These are phyloP conservation scores for Pleurostoma richardsiae DNA, from an alignment of 2,329 filamentous ascomycete genomes.

Conservation along the genomic window DNA sequence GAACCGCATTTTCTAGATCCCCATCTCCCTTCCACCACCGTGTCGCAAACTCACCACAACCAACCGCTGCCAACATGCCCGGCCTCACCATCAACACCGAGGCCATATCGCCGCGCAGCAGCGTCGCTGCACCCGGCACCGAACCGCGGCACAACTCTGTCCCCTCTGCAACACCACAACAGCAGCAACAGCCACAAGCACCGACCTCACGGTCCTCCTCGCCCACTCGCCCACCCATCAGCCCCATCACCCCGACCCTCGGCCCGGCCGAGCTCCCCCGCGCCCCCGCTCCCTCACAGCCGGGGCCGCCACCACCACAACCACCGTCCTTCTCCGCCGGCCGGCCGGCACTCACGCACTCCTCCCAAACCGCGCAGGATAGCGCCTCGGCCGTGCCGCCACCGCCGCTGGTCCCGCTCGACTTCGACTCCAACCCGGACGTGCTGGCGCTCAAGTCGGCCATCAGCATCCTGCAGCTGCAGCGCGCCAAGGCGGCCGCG, in stretches of 20 bases:
- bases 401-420: constrained; percentile 46
- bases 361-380: constrained; percentile 32
- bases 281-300: neutral
- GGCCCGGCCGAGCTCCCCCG: constrained; percentile 12
- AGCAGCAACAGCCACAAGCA: constrained; percentile 3
- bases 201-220: constrained; percentile 29
- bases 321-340: constrained; percentile 19
- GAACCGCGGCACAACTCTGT: constrained; percentile 2
- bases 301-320: constrained; percentile 5
- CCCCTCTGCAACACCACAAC: constrained; percentile 7
- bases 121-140: constrained; percentile 13
- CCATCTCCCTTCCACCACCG: no score
- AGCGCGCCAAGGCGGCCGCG: constrained; percentile 69
- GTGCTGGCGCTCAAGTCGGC: constrained; percentile 81
- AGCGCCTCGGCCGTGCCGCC: constrained; percentile 30
- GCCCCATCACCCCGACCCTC: constrained; percentile 49
- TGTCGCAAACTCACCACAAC: neutral
- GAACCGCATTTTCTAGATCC: no score
- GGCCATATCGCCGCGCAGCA: constrained; percentile 11
- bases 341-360: constrained; percentile 38
- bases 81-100: constrained; percentile 20
- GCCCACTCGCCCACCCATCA: constrained; percentile 44
- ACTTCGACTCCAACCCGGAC: constrained; percentile 69
- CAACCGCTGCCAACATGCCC: constrained; percentile 17
- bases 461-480: constrained; percentile 81